phyloP scores from a whole-genome alignment of 164 flowering plant genomes.

The Paratinospora sagittata region DNA sequence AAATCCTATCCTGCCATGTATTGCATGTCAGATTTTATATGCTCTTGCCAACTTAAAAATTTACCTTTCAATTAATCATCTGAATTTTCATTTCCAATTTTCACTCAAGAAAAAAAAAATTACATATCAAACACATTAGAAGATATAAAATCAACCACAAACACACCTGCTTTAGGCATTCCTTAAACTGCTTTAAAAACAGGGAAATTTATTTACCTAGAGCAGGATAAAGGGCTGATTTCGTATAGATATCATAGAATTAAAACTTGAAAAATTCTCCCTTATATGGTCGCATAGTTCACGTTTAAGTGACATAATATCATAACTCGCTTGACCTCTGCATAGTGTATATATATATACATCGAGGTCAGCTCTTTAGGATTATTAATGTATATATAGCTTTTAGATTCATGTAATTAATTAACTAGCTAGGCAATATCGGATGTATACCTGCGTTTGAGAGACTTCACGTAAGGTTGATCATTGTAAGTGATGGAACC shows the following conservation, averaged over 20 bases:
- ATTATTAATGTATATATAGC: too few species aligned
- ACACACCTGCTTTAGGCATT: not conserved
- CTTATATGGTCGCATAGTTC: not conserved
- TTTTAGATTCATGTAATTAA: not conserved
- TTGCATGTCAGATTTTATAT: conserved; percentile 1
- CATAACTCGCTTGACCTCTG: not conserved
- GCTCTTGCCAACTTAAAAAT: not conserved
- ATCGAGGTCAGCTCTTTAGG: not conserved
- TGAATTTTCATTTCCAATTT: not conserved
- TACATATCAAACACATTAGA: not conserved
- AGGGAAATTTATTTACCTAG: not conserved
- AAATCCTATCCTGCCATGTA: conserved; percentile 83
- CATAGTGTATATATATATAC: not conserved
- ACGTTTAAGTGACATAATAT: not conserved
- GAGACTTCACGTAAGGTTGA: conserved; percentile 65
- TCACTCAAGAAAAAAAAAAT: not conserved
- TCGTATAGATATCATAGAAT: not conserved
- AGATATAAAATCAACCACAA: not conserved
- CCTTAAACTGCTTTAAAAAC: not conserved
- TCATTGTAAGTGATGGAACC: conserved; percentile 87
- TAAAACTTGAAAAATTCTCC: not conserved
- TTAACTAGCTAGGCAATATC: not conserved
- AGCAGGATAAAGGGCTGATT: not conserved
- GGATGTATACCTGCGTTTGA: conserved; percentile 81
- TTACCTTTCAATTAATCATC: not conserved